Base-by-base conservation (phyloP, 305 asterid genomes). In the Solanum hybrid region DNA sequence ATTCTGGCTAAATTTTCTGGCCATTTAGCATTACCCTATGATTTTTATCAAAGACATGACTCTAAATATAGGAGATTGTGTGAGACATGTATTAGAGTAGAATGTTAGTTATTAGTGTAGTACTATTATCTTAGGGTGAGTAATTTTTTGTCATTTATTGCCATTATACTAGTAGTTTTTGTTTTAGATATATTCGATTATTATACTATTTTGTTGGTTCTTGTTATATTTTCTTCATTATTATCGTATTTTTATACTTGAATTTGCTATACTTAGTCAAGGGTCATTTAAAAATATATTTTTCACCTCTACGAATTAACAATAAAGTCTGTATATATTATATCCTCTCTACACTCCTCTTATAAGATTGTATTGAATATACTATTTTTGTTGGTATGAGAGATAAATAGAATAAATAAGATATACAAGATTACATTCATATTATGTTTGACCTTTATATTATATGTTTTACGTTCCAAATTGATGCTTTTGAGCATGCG, bases 41-140 rank as follows among this genome's bases (percentile, higher is more conserved):
- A 57, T 57, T 57, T 45, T 57, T 61, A 61, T 20, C 5, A 8
- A 61, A 61, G 5, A 61, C 2, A 20, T 61, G 73, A 22, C 3
- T 61, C 24, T 61, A 61, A 0, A 61, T 61, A 20, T 61, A 20
- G 2, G 0, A 61, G 11, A 0, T 0, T 20, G 26, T 1, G 24
- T 61, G 12, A 61, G 1, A 61, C 0, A 20, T 20, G 5, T 1
- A 20, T 20, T 61, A 61, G 11, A 3, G 11, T 61, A 20, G 26
- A 61, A 61, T 0, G 26, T 61, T 61, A 7, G 10, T 61, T 61
- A 61, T 7, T 20, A 61, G 26, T 1, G 2, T 3, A 61, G 5
- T 61, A 7, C 10, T 61, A 61, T 61, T 3, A 20, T 61, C 72
- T 20, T 61, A 20, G 26, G 72, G 72, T 61, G 26, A 20, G 1